A percentile compares a stretch with the other conserved stretches of the same genome.
These are phyloP conservation scores for Calonectria henricotiae DNA, from an alignment of 2,329 filamentous ascomycete species.

Conservation along the genomic window DNA sequence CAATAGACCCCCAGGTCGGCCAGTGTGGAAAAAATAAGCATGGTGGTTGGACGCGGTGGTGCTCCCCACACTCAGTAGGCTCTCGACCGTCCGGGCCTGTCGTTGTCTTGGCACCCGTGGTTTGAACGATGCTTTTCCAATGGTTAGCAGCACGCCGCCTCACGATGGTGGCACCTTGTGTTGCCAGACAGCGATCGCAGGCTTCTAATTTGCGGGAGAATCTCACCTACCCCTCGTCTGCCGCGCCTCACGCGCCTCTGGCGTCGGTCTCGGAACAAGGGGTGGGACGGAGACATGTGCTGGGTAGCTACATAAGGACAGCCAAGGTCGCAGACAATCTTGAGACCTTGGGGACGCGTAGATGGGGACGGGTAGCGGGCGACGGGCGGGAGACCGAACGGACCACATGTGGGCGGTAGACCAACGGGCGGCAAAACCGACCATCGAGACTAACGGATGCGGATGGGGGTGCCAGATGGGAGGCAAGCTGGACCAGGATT, in stretches of 20 bases:
- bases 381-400: constrained; percentile 20
- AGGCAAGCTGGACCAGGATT: constrained; percentile 23
- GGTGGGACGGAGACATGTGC: constrained; percentile 21
- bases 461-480: constrained; percentile 29
- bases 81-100: constrained; percentile 39
- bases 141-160: constrained; percentile 47
- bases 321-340: constrained; percentile 24
- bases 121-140: constrained; percentile 44
- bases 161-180: constrained; percentile 44
- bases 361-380: constrained; percentile 15
- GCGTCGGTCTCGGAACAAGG: constrained; percentile 30
- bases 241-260: constrained; percentile 50
- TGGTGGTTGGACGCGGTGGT: constrained; percentile 47
- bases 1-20: constrained; percentile 27
- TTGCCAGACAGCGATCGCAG: constrained; percentile 42
- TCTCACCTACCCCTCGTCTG: constrained; percentile 46
- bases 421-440: constrained; percentile 18
- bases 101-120: constrained; percentile 46
- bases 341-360: not conserved
- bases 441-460: constrained; percentile 12
- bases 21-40: constrained; percentile 39
- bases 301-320: constrained; percentile 26
- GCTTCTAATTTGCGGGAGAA: constrained; percentile 48
- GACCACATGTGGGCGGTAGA: constrained; percentile 16
- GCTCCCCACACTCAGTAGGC: constrained; percentile 46